Percentiles rank a stretch among this genome's conserved stretches.
phyloP scores from a whole-genome alignment of 345 rosid species.

The Arabidopsis arenosa region DNA sequence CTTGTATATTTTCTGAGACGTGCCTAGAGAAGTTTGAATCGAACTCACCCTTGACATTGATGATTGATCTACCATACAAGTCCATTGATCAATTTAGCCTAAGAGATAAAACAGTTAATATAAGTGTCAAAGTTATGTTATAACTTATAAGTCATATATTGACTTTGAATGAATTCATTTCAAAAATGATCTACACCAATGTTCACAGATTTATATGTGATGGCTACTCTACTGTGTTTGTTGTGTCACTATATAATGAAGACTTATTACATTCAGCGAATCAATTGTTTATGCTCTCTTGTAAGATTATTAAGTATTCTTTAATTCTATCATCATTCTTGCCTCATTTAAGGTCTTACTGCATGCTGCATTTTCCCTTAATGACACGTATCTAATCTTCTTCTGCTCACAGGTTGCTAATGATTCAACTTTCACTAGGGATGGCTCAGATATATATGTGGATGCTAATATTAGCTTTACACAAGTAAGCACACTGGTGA shows the following conservation, averaged over 20 bases:
- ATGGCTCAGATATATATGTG: conserved; percentile 89
- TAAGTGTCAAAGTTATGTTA: conserved; percentile 2
- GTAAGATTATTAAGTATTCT: conserved; percentile 3
- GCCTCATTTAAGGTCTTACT: conserved; percentile 25
- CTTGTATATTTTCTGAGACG: conserved; percentile 14
- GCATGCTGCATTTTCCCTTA: conserved; percentile 30
- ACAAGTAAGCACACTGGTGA: conserved; percentile 61
- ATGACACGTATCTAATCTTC: conserved; percentile 24
- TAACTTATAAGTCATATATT: background rate
- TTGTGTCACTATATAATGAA: conserved; percentile 12
- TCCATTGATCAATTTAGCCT: conserved; percentile 25
- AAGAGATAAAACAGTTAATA: conserved; percentile 17
- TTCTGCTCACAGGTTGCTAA: conserved; percentile 67
- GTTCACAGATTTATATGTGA: conserved; percentile 16
- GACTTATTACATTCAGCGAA: conserved; percentile 8
- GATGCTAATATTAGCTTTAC: conserved; percentile 85
- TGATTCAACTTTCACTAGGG: conserved; percentile 79
- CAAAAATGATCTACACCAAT: background rate
- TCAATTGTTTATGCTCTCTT: conserved; percentile 9
- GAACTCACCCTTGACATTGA: conserved; percentile 12
- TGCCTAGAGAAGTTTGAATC: conserved; percentile 25
- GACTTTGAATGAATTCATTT: conserved; percentile 7
- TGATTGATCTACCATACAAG: conserved; percentile 8
- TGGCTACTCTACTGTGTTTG: conserved; percentile 27
- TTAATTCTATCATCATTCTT: background rate